A percentile compares a stretch with the other conserved stretches of the same genome.
phyloP scores from a whole-genome alignment of 345 rosid species.

The Cochlearia excelsa region DNA sequence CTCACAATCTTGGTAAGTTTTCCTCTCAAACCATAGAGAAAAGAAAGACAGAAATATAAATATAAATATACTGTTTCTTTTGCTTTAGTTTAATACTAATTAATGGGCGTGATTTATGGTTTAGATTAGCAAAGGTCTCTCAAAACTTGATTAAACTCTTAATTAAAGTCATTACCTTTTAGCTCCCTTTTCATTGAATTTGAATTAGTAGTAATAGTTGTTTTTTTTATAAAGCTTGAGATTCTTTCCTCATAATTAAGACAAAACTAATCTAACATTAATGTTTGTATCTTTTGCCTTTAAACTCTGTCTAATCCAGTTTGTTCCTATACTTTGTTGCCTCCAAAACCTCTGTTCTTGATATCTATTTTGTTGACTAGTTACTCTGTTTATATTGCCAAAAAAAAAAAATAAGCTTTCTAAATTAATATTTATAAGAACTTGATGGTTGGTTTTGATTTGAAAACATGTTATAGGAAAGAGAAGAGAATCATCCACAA shows the following conservation, averaged over 20 bases:
- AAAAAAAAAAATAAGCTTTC: too few species aligned
- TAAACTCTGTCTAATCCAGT: constrained; percentile 17
- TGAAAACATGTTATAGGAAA: constrained; percentile 37
- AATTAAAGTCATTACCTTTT: constrained; percentile 25
- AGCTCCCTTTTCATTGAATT: constrained; percentile 17
- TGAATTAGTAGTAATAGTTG: constrained; percentile 21
- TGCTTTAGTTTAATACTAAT: constrained; percentile 11
- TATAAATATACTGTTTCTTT: constrained; percentile 9
- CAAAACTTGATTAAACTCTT: constrained; percentile 7
- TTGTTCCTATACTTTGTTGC: background rate
- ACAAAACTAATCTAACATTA: constrained; percentile 14
- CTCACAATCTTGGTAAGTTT: constrained; percentile 30
- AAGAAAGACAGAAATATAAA: background rate
- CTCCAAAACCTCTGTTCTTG: background rate
- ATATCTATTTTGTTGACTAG: constrained; percentile 1
- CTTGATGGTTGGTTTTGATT: background rate
- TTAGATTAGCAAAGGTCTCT: constrained; percentile 21
- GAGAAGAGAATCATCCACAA: constrained; percentile 52
- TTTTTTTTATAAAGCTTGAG: constrained; percentile 13
- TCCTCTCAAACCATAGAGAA: constrained; percentile 25
- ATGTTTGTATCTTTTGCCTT: constrained; percentile 10
- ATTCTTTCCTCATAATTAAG: constrained; percentile 6
- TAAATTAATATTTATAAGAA: background rate
- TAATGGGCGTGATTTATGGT: constrained; percentile 23
- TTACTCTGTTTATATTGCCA: constrained; percentile 16